Evolutionary conservation across 2,329 filamentous ascomycete genomes (phyloP).

Genomic region (Herpotrichia juniperi): DNA sequence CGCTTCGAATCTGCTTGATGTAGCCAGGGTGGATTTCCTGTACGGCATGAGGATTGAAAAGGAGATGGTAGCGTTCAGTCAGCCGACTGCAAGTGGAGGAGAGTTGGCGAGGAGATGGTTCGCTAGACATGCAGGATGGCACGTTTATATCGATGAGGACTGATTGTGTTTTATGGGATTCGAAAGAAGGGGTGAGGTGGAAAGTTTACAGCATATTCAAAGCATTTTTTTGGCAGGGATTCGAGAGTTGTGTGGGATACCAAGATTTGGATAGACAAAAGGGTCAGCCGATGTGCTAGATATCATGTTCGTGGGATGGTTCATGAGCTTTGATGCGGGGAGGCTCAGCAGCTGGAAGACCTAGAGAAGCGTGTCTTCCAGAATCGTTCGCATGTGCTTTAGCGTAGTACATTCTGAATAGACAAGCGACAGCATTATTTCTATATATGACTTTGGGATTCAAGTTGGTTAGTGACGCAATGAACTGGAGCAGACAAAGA

Average conservation of each 20-base stretch:
- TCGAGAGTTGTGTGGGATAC: no score
- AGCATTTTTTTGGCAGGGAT: no score
- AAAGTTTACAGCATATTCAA: no score
- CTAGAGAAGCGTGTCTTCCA: neutral
- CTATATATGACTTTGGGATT: neutral
- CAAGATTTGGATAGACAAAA: no score
- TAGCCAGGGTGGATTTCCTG: conserved; percentile 61
- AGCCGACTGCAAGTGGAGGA: conserved; percentile 68
- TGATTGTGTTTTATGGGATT: neutral
- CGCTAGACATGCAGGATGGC: conserved; percentile 61
- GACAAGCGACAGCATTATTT: no score
- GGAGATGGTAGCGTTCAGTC: conserved; percentile 66
- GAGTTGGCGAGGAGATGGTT: conserved; percentile 65
- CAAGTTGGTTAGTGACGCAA: neutral
- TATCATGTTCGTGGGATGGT: neutral
- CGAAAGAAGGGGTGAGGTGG: no score
- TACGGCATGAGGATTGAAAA: conserved; percentile 62
- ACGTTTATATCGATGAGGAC: conserved; percentile 66
- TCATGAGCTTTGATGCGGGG: neutral
- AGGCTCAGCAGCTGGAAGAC: neutral
- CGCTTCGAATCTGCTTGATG: conserved; percentile 63
- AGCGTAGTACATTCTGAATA: no score
- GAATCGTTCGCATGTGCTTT: neutral
- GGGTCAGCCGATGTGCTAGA: no score
- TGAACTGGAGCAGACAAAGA: conserved; percentile 2